Conservation (phyloP, 2,329 filamentous ascomycete genomes). For the Cladorrhinum sp. region DNA sequence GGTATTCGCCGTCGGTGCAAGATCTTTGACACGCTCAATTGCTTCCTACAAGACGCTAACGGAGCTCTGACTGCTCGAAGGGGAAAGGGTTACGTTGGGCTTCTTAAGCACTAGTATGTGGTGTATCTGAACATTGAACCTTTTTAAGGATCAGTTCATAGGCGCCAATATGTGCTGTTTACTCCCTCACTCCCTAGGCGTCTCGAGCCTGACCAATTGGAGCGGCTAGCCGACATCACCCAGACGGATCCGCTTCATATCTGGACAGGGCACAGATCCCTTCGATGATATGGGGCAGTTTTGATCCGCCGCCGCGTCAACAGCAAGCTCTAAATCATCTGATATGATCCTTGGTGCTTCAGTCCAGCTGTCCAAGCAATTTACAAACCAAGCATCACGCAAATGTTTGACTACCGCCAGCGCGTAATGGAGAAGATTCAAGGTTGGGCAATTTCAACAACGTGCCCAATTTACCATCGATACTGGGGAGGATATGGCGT, state of each 20-base stretch:
- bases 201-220: background rate
- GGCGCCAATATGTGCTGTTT: too few relatives aligned
- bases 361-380: background rate
- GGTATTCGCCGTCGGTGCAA: background rate
- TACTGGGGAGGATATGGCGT: background rate
- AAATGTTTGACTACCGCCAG: background rate
- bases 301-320: background rate
- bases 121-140: too few relatives aligned
- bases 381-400: background rate
- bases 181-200: too few relatives aligned
- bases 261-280: background rate
- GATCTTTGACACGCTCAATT: background rate
- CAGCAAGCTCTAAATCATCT: background rate
- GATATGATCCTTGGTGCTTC: background rate
- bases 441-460: background rate
- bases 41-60: background rate
- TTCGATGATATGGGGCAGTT: conserved; percentile 1
- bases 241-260: background rate
- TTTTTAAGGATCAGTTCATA: too few relatives aligned
- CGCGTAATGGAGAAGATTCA: background rate
- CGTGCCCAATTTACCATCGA: background rate
- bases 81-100: background rate
- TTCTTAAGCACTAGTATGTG: background rate
- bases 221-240: background rate
- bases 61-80: background rate